Conservation (phyloP, 2,329 filamentous ascomycete species). For the Epichloe sibirici region DNA sequence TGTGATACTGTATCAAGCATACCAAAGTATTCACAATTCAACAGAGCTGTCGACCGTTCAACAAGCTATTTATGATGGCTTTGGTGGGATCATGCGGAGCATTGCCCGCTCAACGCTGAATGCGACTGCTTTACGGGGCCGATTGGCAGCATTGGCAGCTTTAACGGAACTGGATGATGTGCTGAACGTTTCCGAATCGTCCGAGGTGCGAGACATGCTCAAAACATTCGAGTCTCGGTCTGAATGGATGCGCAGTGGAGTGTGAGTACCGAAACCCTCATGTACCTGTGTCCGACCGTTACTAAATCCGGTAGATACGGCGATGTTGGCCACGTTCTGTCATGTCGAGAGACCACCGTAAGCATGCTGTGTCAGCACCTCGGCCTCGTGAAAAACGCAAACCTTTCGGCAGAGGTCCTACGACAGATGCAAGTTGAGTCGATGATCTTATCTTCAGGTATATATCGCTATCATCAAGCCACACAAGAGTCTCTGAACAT, state of each 20-base stretch:
- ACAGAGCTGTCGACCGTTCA: constrained; percentile 41
- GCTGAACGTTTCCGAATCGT: constrained; percentile 44
- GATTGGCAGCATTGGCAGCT: constrained; percentile 53
- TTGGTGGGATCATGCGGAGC: constrained; percentile 46
- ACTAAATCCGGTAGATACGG: constrained; percentile 41
- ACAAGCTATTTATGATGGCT: constrained; percentile 48
- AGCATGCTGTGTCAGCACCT: constrained; percentile 63
- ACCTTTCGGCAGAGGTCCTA: constrained; percentile 49
- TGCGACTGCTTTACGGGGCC: constrained; percentile 38
- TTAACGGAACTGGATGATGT: constrained; percentile 75
- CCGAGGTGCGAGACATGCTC: constrained; percentile 51
- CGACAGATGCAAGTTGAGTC: constrained; percentile 63
- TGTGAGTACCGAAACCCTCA: constrained; percentile 36
- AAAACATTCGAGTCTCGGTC: constrained; percentile 51
- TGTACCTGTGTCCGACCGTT: constrained; percentile 4
- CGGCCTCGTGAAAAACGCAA: constrained; percentile 47
- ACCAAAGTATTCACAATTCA: constrained; percentile 65
- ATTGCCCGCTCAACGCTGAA: constrained; percentile 38
- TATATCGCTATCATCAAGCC: constrained; percentile 69
- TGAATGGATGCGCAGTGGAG: constrained; percentile 71
- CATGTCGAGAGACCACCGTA: constrained; percentile 71
- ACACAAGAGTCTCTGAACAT: constrained; percentile 80
- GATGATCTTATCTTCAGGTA: constrained; percentile 61
- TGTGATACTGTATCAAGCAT: constrained; percentile 64
- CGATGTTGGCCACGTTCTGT: constrained; percentile 69